Percentiles rank a stretch among this genome's conserved stretches.
Conservation (phyloP, 305 asterid species). For the Fraxinus albicans region DNA sequence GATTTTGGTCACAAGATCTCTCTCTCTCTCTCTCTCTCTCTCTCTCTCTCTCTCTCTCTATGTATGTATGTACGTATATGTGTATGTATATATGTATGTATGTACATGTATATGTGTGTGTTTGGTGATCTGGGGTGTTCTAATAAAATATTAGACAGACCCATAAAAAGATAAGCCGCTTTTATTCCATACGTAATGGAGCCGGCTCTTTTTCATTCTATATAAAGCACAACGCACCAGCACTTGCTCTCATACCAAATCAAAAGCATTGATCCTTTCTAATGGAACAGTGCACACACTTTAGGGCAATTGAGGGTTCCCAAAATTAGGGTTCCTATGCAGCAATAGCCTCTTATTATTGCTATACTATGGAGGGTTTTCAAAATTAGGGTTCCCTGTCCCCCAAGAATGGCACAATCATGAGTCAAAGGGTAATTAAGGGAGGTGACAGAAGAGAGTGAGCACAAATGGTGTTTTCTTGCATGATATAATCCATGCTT, state of each 20-base stretch:
- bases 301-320: neutral
- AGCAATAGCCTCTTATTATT: neutral
- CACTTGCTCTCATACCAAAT: constrained; percentile 1
- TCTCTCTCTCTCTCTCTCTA: neutral
- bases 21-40: too few species aligned
- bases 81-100: too few species aligned
- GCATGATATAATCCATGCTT: constrained; percentile 26
- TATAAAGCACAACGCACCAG: constrained; percentile 12
- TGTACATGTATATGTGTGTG: neutral
- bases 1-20: neutral
- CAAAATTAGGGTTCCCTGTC: constrained; percentile 26
- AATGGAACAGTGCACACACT: constrained; percentile 36
- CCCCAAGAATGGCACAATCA: neutral
- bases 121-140: constrained; percentile 4
- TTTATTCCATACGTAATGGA: constrained; percentile 21
- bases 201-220: neutral
- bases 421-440: neutral
- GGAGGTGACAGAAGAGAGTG: constrained; percentile 47
- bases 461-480: constrained; percentile 40
- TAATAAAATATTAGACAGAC: constrained; percentile 7
- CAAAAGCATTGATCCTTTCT: constrained; percentile 14
- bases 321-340: neutral
- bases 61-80: too few species aligned
- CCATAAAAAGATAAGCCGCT: constrained; percentile 30
- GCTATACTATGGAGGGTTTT: constrained; percentile 12